Evolutionary conservation across 2,329 filamentous ascomycete genomes (phyloP), one percentile per base, ranked within the genome.

Genomic region (Colletotrichum orchidophilum): DNA sequence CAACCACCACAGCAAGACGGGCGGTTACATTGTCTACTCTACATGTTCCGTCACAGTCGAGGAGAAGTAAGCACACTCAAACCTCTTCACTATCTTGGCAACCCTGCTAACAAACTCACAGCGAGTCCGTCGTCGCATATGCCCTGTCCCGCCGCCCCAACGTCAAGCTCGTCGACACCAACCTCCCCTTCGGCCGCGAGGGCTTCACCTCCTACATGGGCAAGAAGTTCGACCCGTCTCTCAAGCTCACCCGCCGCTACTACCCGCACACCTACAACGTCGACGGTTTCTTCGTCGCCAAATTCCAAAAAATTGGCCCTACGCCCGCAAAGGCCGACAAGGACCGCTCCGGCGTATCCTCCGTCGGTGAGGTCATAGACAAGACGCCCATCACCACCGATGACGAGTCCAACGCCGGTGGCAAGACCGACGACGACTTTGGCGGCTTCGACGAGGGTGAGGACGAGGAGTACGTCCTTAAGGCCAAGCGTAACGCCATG

Each of bases 231-330:
- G 93, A 97, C 79, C 88, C 93, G 6, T 93, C 90, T 75, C 90
- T 99, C 85, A 93, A 92, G 78, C 86, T 95, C 80, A 95, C 95
- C 18, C 87, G 94, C 74, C 87, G 95, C 67, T 97, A 94, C 85
- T 97, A 97, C 83, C 94, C 95, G 0, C 94, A 97, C 80, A 89
- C 93, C 24, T 94, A 96, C 85, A 97, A 98, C 83, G 95, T 99
- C 39, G 96, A 98, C 81, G 96, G 96, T 74, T 99, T 99, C 91
- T 99, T 95, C 80, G 96, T 99, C 73, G 94, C 95, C 78, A 99
- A 99, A 83, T 93, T 99, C 84, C 95, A 97, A 83, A 99, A 99
- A 88, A 90, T 90, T 18, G 96, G 91, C 0, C 93, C 94, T 3
- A 94, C 93, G 50, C 92, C 93, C 1, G 83, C 87, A 67, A 90